Evolutionary conservation across 2,329 filamentous ascomycete genomes (phyloP).

Genomic region (Teratosphaeria nubilosa): DNA sequence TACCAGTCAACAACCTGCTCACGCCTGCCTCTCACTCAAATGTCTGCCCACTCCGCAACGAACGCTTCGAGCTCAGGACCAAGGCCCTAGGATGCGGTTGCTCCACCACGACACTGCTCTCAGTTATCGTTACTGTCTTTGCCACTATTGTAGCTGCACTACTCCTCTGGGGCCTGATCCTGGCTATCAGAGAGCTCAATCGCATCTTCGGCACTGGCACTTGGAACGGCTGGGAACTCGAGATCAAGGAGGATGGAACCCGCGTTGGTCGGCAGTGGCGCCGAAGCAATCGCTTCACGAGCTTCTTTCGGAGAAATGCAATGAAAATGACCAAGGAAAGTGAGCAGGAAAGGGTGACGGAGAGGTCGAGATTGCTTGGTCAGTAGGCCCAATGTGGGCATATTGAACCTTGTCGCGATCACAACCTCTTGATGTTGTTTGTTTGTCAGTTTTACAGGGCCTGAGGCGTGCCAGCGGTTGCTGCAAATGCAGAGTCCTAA

Average conservation of each 20-base stretch:
- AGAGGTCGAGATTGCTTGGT: slow-evolving; percentile 22
- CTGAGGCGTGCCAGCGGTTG: too few relatives aligned
- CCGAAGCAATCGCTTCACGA: slow-evolving; percentile 5
- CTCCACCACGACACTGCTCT: slow-evolving; percentile 37
- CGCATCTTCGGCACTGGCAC: slow-evolving; percentile 17
- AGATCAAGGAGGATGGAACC: slow-evolving; percentile 19
- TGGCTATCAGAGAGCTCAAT: slow-evolving; percentile 11
- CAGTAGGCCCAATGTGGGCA: not conserved
- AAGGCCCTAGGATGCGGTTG: slow-evolving; percentile 35
- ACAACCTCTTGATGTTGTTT: not conserved
- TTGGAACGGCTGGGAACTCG: slow-evolving; percentile 19
- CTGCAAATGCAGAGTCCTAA: too few relatives aligned
- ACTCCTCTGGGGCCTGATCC: slow-evolving; percentile 23
- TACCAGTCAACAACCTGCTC: slow-evolving; percentile 32
- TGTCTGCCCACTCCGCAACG: slow-evolving; percentile 28
- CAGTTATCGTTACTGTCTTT: slow-evolving; percentile 33
- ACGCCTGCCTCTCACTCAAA: slow-evolving; percentile 28
- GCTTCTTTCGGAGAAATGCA: slow-evolving; percentile 5
- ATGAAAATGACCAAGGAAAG: slow-evolving; percentile 15
- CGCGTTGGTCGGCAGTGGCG: slow-evolving; percentile 14
- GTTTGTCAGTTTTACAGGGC: too few relatives aligned
- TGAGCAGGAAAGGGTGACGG: slow-evolving; percentile 28
- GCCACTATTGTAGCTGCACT: slow-evolving; percentile 30
- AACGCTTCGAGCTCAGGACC: slow-evolving; percentile 38
- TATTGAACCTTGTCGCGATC: not conserved